These are phyloP conservation scores for Penicillium olsonii DNA, from an alignment of 2,329 filamentous ascomycete species.

Conservation along the genomic window DNA sequence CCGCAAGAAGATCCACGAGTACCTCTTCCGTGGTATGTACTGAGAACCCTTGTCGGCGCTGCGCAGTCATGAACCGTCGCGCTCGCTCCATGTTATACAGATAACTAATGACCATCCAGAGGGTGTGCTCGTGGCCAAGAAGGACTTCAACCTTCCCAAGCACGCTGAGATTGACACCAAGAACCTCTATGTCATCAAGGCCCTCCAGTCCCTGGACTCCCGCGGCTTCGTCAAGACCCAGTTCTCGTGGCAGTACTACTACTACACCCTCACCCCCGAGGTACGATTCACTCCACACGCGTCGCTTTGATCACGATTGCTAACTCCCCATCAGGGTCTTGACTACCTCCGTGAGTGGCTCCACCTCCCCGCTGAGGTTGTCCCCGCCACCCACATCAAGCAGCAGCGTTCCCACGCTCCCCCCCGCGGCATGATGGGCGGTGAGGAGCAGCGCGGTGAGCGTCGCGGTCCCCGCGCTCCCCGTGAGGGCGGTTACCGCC, in stretches of 20 bases:
- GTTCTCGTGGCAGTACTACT: constrained; percentile 99
- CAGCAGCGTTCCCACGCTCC: constrained; percentile 98
- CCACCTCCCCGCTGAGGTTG: constrained; percentile 98
- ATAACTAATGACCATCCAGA: constrained; percentile 47
- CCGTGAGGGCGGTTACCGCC: constrained; percentile 86
- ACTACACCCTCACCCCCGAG: constrained; percentile 99
- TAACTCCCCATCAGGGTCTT: constrained; percentile 63
- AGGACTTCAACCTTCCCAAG: constrained; percentile 98
- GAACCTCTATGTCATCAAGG: constrained; percentile 99
- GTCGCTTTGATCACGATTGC: background rate
- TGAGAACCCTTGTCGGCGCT: constrained; percentile 16
- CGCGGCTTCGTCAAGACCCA: constrained; percentile 99
- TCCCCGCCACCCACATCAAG: constrained; percentile 99
- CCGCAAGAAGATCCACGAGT: constrained; percentile 99
- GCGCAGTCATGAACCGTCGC: constrained; percentile 9
- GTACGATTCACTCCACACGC: constrained; percentile 20
- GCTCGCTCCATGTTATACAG: background rate
- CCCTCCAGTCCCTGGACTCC: constrained; percentile 95
- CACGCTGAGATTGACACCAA: constrained; percentile 98
- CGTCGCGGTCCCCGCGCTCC: constrained; percentile 72
- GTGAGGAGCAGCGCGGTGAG: constrained; percentile 72
- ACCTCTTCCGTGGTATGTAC: constrained; percentile 85
- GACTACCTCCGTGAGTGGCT: constrained; percentile 99
- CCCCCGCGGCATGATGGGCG: constrained; percentile 96
- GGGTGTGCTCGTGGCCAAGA: constrained; percentile 92